A percentile compares a stretch with the other conserved stretches of the same genome.
Conservation (phyloP, 129 eudicot species). For the sunflower (Helianthus annuus) region HanXRQr2.0-SUNRISE NC_035441.2:131310547-131311046, state of each 20-base stretch:
- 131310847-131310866: not conserved
- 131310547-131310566: not conserved
- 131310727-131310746: conserved; percentile 18
- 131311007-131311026: not conserved
- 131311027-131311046: not conserved
- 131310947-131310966: not conserved
- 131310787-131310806: not conserved
- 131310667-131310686: conserved; percentile 98
- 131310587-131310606: conserved; percentile 5
- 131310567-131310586: conserved; percentile 3
- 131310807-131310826: not conserved
- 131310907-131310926: not conserved
- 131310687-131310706: conserved; percentile 64
- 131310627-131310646: conserved; percentile 84
- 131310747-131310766: conserved; percentile 8
- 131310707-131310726: conserved; percentile 97
- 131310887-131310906: not conserved
- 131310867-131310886: not conserved
- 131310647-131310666: conserved; percentile 97
- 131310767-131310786: not conserved
- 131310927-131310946: not conserved
- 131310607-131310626: conserved; percentile 16
- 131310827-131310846: conserved; percentile 6
- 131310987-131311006: not conserved
- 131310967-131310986: not conserved